phyloP scores from a whole-genome alignment of 441 rosid species.

The Flueggea neowawraea region DNA sequence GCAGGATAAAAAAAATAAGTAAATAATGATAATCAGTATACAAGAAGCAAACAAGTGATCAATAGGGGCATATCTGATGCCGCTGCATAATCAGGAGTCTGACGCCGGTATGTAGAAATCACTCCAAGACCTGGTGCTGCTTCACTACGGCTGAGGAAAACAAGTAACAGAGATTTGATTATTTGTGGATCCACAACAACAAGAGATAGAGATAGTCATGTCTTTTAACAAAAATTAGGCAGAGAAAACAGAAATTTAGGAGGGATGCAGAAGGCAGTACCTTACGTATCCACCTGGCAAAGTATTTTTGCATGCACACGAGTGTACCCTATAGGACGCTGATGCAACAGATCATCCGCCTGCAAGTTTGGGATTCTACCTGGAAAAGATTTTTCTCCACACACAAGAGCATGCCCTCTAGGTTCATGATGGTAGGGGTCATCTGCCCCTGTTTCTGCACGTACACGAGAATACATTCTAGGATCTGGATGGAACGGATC shows the following conservation, averaged over 20 bases:
- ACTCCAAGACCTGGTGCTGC: conserved; percentile 11
- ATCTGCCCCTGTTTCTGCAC: too few relatives aligned
- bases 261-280: conserved; percentile 1
- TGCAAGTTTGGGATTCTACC: too few relatives aligned
- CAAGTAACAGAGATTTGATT: background rate
- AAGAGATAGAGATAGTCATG: background rate
- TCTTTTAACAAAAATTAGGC: background rate
- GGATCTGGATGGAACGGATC: too few relatives aligned
- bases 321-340: too few relatives aligned
- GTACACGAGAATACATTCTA: too few relatives aligned
- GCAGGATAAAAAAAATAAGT: background rate
- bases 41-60: background rate
- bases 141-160: conserved; percentile 12
- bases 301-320: too few relatives aligned
- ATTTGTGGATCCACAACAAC: background rate
- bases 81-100: conserved; percentile 3
- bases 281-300: conserved; percentile 8
- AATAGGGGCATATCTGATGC: conserved; percentile 7
- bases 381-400: too few relatives aligned
- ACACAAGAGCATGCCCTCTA: too few relatives aligned
- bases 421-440: too few relatives aligned
- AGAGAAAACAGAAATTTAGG: background rate
- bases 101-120: conserved; percentile 13
- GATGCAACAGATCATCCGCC: too few relatives aligned
- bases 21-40: background rate